These are phyloP conservation scores for Panaeolus papilionaceus DNA, from an alignment of 768 basidiomycete species.

Conservation along the genomic window DNA sequence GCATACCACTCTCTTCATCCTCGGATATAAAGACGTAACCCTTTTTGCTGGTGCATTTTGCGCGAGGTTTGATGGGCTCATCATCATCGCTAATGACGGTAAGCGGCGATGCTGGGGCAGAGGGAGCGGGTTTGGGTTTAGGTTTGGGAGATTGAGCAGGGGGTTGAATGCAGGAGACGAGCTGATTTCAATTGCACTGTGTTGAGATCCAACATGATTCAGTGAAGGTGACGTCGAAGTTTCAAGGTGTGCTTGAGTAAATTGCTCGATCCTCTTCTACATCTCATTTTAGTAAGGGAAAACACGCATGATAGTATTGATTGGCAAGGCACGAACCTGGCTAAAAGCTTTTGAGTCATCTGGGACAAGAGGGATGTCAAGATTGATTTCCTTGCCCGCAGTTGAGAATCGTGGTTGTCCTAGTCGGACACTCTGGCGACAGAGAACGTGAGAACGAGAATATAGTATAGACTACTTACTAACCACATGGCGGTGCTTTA, in stretches of 20 bases:
- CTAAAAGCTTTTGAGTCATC: background rate
- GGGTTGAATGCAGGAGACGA: background rate
- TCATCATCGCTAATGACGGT: conserved; percentile 17
- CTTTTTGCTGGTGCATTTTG: conserved; percentile 3
- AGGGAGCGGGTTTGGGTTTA: background rate
- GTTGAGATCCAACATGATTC: background rate
- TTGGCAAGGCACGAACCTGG: background rate
- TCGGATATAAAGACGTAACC: conserved; percentile 23
- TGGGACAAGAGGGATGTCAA: conserved; percentile 5
- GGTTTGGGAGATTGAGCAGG: background rate
- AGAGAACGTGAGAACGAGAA: background rate
- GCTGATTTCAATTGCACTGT: background rate
- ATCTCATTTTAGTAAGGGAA: background rate
- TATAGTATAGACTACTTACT: background rate
- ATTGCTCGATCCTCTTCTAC: background rate
- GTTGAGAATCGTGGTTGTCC: background rate
- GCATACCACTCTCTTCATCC: conserved; percentile 16
- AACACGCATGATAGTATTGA: background rate
- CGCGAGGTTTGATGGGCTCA: conserved; percentile 4
- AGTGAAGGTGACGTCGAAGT: background rate
- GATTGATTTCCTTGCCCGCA: conserved; percentile 30
- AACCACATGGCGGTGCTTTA: conserved; percentile 16
- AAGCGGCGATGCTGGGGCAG: background rate
- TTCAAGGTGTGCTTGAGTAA: background rate
- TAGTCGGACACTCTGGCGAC: background rate